Percentiles rank a stretch among this genome's conserved stretches.
Conservation (phyloP, 2,329 filamentous ascomycete species). For the Talaromyces sp. region DNA sequence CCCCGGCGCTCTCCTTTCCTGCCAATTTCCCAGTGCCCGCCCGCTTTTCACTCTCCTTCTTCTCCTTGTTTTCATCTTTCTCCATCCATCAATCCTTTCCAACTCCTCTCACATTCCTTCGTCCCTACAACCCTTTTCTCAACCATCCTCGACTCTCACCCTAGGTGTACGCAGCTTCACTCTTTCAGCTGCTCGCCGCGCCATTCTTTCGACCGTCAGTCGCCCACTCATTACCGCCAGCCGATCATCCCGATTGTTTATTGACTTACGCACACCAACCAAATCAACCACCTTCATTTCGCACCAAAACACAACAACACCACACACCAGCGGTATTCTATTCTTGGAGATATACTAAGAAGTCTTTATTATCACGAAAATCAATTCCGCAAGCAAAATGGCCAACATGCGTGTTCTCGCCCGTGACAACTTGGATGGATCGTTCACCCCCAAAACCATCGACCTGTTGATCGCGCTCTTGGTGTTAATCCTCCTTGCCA, state of each 20-base stretch:
- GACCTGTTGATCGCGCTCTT: constrained; percentile 77
- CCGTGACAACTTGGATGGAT: constrained; percentile 47
- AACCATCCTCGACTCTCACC: constrained; percentile 25
- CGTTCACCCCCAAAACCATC: constrained; percentile 61
- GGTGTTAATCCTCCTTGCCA: constrained; percentile 69
- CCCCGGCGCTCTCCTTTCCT: constrained; percentile 7
- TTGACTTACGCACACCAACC: constrained; percentile 18
- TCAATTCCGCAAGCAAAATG: constrained; percentile 23
- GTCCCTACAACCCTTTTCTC: constrained; percentile 11
- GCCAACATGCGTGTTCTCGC: constrained; percentile 46
- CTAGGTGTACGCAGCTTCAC: constrained; percentile 60
- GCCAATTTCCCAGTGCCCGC: constrained; percentile 21
- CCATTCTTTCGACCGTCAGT: constrained; percentile 41
- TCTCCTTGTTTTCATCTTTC: constrained; percentile 17
- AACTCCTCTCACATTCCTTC: constrained; percentile 23
- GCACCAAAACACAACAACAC: constrained; percentile 14
- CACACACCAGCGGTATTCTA: background rate
- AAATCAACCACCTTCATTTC: constrained; percentile 21
- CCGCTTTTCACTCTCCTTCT: constrained; percentile 30
- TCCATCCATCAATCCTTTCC: constrained; percentile 8
- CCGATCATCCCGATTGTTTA: constrained; percentile 15
- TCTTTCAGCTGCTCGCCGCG: constrained; percentile 59
- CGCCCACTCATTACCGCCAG: constrained; percentile 17
- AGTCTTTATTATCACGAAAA: background rate
- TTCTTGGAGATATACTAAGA: background rate